Evolutionary conservation across 1,139 yeast species (phyloP), one percentile per base, ranked within the genome.

Genomic region (Geotrichum carabidarum): DNA sequence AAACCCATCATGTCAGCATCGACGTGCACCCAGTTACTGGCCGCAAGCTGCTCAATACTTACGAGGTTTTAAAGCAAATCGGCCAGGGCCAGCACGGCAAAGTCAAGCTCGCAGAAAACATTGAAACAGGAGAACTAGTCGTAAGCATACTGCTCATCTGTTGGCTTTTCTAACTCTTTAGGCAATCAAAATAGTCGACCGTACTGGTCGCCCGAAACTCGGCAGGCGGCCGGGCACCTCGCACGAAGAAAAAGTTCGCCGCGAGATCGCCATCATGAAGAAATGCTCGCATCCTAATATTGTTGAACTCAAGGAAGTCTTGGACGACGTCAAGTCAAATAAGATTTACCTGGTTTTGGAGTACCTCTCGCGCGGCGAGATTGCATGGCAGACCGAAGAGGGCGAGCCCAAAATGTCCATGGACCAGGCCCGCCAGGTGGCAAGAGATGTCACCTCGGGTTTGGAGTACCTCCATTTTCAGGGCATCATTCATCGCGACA

Each of bases 81-180:
- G 99, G 99, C 3, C 78, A 88, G 50, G 99, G 99, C 11, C 97
- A 93, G 69, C 99, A 93, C 70, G 99, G 99, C 15, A 91, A 90
- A 69, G 99, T 94, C 45, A 94, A 93, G 69, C 76, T 94, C 27
- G 99, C 96, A 0, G 79, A 79, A 58, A 94, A 91, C 67, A 70
- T 84, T 54, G 78, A 81, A 22, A 78, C 85, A 12, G 79, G 82
- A 50, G 86, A 84, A 61, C 75, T 82, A 48, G 98, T 91, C 27
- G 59, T 56, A 48, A 34, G 59, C 54, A 57, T 56, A 52, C 11
- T 53, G 44, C 15, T 22, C 32, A 32, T 11, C 9, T 17, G 37
- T 30, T 27, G 43, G 30, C 2, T 14, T 27, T 31, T 14, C 42
- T 48, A 43, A 44, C 27, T 22, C 12, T 5, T 5, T 4, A 56